These are phyloP conservation scores for Dimocarpus longan DNA, from an alignment of 345 rosid genomes.

Conservation along the genomic window DNA sequence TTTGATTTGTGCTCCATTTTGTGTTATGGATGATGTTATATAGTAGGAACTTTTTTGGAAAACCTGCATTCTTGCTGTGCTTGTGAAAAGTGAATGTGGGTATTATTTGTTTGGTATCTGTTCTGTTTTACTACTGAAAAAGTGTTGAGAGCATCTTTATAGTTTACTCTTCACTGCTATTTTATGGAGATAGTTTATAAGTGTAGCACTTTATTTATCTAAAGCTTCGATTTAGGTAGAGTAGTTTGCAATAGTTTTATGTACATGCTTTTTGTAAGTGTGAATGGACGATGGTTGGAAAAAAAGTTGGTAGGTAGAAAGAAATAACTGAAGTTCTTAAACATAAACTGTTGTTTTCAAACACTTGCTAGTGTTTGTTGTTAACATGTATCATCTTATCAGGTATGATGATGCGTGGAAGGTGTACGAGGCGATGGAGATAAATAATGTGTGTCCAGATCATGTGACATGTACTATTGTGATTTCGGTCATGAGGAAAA, in stretches of 20 bases:
- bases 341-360: neutral
- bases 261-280: neutral
- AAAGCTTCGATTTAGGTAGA: neutral
- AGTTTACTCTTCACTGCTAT: neutral
- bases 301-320: neutral
- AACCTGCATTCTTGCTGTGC: neutral
- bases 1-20: neutral
- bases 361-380: constrained; percentile 3
- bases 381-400: constrained; percentile 19
- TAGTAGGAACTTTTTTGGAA: neutral
- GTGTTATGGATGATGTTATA: neutral
- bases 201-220: neutral
- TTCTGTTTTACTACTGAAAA: neutral
- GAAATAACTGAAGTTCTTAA: neutral
- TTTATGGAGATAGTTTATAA: neutral
- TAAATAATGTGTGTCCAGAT: constrained; percentile 56
- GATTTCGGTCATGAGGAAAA: constrained; percentile 74
- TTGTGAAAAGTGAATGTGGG: neutral
- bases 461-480: constrained; percentile 76
- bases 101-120: neutral
- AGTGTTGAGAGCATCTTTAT: neutral
- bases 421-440: constrained; percentile 69
- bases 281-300: neutral
- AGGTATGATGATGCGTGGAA: constrained; percentile 79
- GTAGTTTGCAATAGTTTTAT: neutral